A percentile compares a stretch with the other conserved stretches of the same genome.
Conservation (phyloP, 108 stramenopile species). For the Nitzschia palea region DNA sequence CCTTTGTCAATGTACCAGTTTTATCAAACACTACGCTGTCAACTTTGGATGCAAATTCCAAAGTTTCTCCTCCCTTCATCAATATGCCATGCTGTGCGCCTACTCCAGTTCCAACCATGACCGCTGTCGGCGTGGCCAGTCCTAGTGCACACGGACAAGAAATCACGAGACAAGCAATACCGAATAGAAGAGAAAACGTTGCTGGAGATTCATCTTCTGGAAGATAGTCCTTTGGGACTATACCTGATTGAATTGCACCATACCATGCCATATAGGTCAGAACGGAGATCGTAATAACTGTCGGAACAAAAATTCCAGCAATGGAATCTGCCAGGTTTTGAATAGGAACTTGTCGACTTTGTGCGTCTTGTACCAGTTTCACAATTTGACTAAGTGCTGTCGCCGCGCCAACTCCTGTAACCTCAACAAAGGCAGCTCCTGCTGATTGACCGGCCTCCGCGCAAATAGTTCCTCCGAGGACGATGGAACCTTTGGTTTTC, state of each 20-base stretch:
- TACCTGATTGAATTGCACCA: constrained; percentile 28
- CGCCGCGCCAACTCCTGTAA: constrained; percentile 74
- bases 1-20: constrained; percentile 97
- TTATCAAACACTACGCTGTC: constrained; percentile 95
- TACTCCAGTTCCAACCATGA: constrained; percentile 85
- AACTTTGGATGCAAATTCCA: constrained; percentile 85
- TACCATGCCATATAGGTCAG: constrained; percentile 77
- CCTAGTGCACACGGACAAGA: constrained; percentile 98
- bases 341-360: constrained; percentile 90
- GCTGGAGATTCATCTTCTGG: constrained; percentile 37
- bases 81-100: constrained; percentile 93
- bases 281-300: constrained; percentile 65
- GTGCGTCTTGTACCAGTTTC: constrained; percentile 94
- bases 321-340: constrained; percentile 91
- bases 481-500: constrained; percentile 62
- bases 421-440: constrained; percentile 57
- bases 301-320: constrained; percentile 90
- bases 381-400: constrained; percentile 85
- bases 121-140: constrained; percentile 97
- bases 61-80: constrained; percentile 95
- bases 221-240: constrained; percentile 24
- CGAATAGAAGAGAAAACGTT: constrained; percentile 53
- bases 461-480: constrained; percentile 73
- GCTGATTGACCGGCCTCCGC: constrained; percentile 30
- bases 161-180: constrained; percentile 91